Base-by-base conservation (phyloP, 495 filamentous ascomycete genomes). In the Podospora appendiculata region DNA sequence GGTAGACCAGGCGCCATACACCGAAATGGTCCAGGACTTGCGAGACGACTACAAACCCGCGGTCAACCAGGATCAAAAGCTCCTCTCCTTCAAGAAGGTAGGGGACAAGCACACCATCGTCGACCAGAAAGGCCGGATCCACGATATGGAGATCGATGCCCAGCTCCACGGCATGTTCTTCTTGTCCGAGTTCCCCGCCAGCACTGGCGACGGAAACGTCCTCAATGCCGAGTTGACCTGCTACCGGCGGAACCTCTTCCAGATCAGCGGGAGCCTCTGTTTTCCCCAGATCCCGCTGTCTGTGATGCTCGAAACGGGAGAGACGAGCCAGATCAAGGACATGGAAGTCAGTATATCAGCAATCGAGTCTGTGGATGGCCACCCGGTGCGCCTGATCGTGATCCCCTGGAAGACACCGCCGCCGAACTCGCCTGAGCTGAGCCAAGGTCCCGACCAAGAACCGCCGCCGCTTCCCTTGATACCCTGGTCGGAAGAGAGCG, bases 161-260 rank as follows among this genome's bases (percentile, higher is more conserved):
- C 90, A 94, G 66, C 78, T 96, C 41, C 89, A 95, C 65, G 90
- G 90, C 66, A 96, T 95, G 89, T 96, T 96, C 70, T 96, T 95
- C 64, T 77, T 96, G 18, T 90, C 90, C 52, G 90, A 96, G 67
- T 85, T 90, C 55, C 85, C 88, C 12, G 80, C 88, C 19, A 77
- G 79, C 39, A 74, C 79, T 33, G 79, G 77, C 50, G 83, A 88
- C 55, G 80, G 82, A 44, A 77, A 79, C 46, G 70, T 78, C 39
- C 68, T 87, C 39, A 86, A 90, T 39, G 75, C 77, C 41, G 90
- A 96, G 72, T 67, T 96, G 64, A 96, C 90, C 9, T 96, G 90
- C 77, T 96, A 96, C 66, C 87, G 90, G 48, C 82, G 90, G 14
- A 96, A 96, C 65, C 68, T 96, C 42, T 96, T 96, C 66, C 89